phyloP scores from a whole-genome alignment of 2,329 filamentous ascomycete genomes.

The Alternaria rosae region DNA sequence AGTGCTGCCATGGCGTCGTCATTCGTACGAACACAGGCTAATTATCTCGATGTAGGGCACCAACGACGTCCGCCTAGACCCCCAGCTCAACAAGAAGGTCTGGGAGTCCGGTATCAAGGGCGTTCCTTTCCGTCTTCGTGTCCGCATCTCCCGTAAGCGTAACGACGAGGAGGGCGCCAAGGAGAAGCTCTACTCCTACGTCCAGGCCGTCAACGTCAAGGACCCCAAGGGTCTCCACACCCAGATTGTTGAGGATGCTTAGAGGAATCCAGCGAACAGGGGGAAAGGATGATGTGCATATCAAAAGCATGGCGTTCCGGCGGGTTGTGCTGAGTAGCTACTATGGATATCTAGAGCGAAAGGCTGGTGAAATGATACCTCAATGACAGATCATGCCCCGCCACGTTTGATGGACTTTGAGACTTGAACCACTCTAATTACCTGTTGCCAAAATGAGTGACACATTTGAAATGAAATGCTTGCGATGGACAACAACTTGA shows the following conservation, averaged over 20 bases:
- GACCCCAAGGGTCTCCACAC: slow-evolving; percentile 97
- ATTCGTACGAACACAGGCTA: slow-evolving; percentile 15
- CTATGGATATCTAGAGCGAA: slow-evolving; percentile 36
- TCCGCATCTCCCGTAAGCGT: slow-evolving; percentile 99
- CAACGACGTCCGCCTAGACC: slow-evolving; percentile 95
- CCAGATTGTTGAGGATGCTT: slow-evolving; percentile 77
- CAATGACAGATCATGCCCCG: slow-evolving; percentile 46
- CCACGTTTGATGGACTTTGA: slow-evolving; percentile 23
- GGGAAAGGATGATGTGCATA: slow-evolving; percentile 37
- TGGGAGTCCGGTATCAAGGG: slow-evolving; percentile 99
- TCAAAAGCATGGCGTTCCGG: slow-evolving; percentile 47
- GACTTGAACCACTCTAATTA: not conserved
- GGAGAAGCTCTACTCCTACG: slow-evolving; percentile 99
- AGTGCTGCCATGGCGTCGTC: not conserved
- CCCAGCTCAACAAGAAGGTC: slow-evolving; percentile 99
- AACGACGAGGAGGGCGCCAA: slow-evolving; percentile 99
- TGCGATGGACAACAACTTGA: not conserved
- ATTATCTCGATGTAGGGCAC: slow-evolving; percentile 72
- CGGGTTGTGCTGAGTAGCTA: slow-evolving; percentile 46
- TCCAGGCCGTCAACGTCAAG: slow-evolving; percentile 99
- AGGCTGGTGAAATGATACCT: slow-evolving; percentile 47
- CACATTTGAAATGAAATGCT: not conserved
- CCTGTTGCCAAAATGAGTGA: not conserved
- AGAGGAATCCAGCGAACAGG: slow-evolving; percentile 37
- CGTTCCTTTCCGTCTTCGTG: slow-evolving; percentile 93